Evolutionary conservation across 768 basidiomycete genomes (phyloP).

Genomic region (Boletus rufocinnamomeus): DNA sequence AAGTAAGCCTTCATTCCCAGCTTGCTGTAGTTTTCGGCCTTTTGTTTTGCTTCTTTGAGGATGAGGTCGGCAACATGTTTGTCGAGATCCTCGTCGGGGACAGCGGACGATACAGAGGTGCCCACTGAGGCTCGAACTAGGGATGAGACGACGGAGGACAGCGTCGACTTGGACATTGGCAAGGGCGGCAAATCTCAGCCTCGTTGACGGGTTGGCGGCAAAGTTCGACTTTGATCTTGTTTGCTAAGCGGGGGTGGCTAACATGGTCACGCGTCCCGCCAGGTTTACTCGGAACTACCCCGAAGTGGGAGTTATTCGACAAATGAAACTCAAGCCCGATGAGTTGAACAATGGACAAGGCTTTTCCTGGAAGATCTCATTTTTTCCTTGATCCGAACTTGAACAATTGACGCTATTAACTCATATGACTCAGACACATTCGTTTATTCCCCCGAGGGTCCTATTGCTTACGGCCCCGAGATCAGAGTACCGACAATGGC

Average conservation of each 20-base stretch:
- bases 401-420: background rate
- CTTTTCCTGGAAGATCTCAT: background rate
- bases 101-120: constrained; percentile 52
- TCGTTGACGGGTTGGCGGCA: constrained; percentile 9
- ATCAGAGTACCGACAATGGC: constrained; percentile 1
- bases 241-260: constrained; percentile 18
- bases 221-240: constrained; percentile 22
- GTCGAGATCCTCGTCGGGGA: constrained; percentile 87
- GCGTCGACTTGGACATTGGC: constrained; percentile 51
- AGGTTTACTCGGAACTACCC: background rate
- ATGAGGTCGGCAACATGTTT: constrained; percentile 90
- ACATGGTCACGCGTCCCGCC: background rate
- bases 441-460: background rate
- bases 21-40: constrained; percentile 76
- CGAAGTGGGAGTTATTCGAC: too few species aligned
- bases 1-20: constrained; percentile 82
- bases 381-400: background rate
- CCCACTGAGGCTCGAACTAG: constrained; percentile 83
- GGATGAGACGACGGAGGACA: constrained; percentile 83
- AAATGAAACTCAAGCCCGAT: background rate
- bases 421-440: background rate
- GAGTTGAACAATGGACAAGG: background rate
- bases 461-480: constrained; percentile 5
- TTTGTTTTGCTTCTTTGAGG: constrained; percentile 89
- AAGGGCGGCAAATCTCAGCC: background rate